Conservation (phyloP, 2,329 filamentous ascomycete genomes). For the Teratosphaeria gauchensis region DNA sequence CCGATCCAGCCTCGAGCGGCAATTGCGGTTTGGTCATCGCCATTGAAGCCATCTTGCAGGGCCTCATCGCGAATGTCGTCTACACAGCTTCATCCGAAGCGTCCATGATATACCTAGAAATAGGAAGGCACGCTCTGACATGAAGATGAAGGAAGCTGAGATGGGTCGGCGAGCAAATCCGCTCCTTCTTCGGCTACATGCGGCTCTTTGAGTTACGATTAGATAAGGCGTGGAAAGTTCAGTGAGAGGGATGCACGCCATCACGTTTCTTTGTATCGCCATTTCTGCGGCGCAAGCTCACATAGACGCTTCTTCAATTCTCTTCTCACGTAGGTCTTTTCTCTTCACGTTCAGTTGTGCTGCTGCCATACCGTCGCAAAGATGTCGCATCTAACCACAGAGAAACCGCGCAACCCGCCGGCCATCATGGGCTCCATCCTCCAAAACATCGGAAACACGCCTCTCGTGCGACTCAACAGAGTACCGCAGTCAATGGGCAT, state of each 20-base stretch:
- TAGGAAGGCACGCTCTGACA: not conserved
- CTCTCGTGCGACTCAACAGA: constrained; percentile 88
- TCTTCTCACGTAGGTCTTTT: not conserved
- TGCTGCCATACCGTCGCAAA: constrained; percentile 2
- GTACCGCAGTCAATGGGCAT: constrained; percentile 86
- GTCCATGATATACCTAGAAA: not conserved
- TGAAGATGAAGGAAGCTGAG: not conserved
- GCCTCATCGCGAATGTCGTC: not conserved
- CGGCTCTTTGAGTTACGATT: constrained; percentile 1
- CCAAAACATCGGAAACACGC: constrained; percentile 89
- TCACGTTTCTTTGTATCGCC: not conserved
- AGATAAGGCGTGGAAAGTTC: not conserved
- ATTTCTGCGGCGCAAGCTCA: not conserved
- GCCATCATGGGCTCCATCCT: constrained; percentile 58
- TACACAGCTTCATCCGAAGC: not conserved
- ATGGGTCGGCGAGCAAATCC: not conserved
- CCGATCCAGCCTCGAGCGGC: not conserved
- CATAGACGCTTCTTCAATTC: not conserved
- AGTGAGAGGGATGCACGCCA: not conserved
- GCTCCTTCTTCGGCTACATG: not conserved
- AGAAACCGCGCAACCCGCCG: constrained; percentile 42
- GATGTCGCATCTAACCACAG: constrained; percentile 30
- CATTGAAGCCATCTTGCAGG: not conserved
- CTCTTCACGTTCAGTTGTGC: not conserved
- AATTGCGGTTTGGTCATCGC: not conserved